phyloP scores from a whole-genome alignment of 495 filamentous ascomycete genomes.

The Letharia lupina region DNA sequence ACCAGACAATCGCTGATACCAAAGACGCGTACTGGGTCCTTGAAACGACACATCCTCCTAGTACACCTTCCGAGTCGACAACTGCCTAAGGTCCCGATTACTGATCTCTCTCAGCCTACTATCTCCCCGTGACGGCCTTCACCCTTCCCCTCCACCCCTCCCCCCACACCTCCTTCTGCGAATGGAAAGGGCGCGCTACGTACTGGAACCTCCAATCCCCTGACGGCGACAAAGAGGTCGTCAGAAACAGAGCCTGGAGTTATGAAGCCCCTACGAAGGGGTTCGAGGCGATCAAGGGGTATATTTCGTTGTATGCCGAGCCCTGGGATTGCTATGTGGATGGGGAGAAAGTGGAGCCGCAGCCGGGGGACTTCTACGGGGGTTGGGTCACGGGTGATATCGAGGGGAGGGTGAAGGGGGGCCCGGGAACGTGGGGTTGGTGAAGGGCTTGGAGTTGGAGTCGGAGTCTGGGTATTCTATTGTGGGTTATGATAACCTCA shows the following conservation, averaged over 20 bases:
- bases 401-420: conserved; percentile 46
- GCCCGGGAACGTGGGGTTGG: conserved; percentile 29
- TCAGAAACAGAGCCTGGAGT: conserved; percentile 46
- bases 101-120: conserved; percentile 40
- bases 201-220: conserved; percentile 39
- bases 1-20: conserved; percentile 45
- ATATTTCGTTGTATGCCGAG: conserved; percentile 44
- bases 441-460: not conserved
- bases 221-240: conserved; percentile 28
- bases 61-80: conserved; percentile 22
- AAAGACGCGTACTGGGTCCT: conserved; percentile 50
- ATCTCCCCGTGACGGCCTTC: conserved; percentile 41
- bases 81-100: not conserved
- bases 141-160: conserved; percentile 38
- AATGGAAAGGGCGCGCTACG: conserved; percentile 50
- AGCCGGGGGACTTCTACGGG: conserved; percentile 52
- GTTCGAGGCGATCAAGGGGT: conserved; percentile 43
- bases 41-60: conserved; percentile 51
- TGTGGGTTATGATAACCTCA: not conserved
- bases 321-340: conserved; percentile 55
- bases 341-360: conserved; percentile 48
- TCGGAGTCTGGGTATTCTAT: not conserved
- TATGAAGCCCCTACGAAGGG: conserved; percentile 43
- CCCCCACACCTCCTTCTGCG: conserved; percentile 41
- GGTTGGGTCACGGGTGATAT: conserved; percentile 52